These are phyloP conservation scores for Vaccinium vitisidaea DNA, from an alignment of 148 eudicot species.

Conservation along the genomic window DNA sequence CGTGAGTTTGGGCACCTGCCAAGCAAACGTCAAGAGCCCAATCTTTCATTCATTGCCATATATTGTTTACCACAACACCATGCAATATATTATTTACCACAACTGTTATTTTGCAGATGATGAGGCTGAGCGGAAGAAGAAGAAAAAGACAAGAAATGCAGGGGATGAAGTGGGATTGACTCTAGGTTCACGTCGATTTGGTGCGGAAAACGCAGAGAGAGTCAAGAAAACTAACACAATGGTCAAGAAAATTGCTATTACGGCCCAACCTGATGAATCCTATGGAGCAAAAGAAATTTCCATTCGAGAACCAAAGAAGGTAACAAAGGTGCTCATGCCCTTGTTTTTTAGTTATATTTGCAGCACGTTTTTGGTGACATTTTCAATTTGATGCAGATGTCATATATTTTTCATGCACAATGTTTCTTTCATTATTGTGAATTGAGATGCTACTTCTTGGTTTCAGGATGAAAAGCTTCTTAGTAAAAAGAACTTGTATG, in stretches of 20 bases:
- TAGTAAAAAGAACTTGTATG: slow-evolving; percentile 35
- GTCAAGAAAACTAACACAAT: slow-evolving; percentile 41
- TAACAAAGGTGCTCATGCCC: slow-evolving; percentile 8
- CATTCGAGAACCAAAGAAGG: slow-evolving; percentile 46
- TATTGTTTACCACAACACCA: background rate
- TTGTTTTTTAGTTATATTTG: slow-evolving; percentile 9
- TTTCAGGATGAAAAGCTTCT: slow-evolving; percentile 59
- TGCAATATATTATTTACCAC: background rate
- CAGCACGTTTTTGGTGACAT: slow-evolving; percentile 1
- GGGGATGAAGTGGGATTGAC: slow-evolving; percentile 34
- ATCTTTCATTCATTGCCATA: background rate
- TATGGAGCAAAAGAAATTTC: slow-evolving; percentile 32
- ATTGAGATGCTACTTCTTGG: slow-evolving; percentile 11
- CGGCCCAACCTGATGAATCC: slow-evolving; percentile 38
- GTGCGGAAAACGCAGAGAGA: slow-evolving; percentile 40
- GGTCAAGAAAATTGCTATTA: slow-evolving; percentile 36
- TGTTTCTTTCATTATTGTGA: background rate
- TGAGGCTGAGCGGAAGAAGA: slow-evolving; percentile 72
- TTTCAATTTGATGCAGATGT: background rate
- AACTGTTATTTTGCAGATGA: slow-evolving; percentile 56
- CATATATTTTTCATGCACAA: background rate
- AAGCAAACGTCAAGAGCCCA: background rate
- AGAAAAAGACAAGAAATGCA: slow-evolving; percentile 55
- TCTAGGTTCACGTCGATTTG: slow-evolving; percentile 29
- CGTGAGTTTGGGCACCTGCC: background rate